Conservation (phyloP, 108 stramenopile genomes). For the Cylindrotheca closterium region DNA sequence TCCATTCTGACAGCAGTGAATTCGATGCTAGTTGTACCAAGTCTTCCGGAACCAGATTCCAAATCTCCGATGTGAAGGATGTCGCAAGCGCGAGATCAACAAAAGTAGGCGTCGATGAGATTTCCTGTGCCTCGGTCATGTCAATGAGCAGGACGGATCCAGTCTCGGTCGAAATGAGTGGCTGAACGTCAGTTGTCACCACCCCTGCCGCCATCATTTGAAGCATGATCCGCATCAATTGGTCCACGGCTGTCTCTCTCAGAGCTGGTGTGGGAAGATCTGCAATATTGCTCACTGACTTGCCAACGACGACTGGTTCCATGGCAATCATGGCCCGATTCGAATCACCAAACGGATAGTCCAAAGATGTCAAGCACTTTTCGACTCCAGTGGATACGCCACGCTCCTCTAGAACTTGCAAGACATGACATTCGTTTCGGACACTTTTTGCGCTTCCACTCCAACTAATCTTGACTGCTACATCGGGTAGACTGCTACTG, state of each 20-base stretch:
- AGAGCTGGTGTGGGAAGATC: constrained; percentile 17
- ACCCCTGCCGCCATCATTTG: constrained; percentile 57
- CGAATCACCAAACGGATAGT: constrained; percentile 42
- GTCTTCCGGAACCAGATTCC: constrained; percentile 48
- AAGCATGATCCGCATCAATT: constrained; percentile 47
- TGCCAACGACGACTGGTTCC: constrained; percentile 32
- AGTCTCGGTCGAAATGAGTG: constrained; percentile 49
- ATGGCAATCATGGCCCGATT: constrained; percentile 58
- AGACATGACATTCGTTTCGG: constrained; percentile 56
- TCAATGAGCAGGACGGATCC: constrained; percentile 70
- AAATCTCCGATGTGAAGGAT: constrained; percentile 47
- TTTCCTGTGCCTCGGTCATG: constrained; percentile 64
- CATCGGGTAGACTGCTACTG: constrained; percentile 10
- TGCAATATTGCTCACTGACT: constrained; percentile 36
- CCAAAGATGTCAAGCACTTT: constrained; percentile 38
- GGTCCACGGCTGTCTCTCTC: constrained; percentile 28
- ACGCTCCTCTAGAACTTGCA: constrained; percentile 36
- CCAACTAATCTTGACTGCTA: constrained; percentile 76
- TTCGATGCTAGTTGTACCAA: too few relatives aligned
- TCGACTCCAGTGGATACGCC: constrained; percentile 47
- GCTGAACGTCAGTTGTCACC: constrained; percentile 63
- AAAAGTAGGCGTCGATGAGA: constrained; percentile 14
- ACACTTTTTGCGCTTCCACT: constrained; percentile 49
- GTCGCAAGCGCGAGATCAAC: constrained; percentile 43
- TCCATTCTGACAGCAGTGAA: too few relatives aligned